Percentiles rank a stretch among this genome's conserved stretches.
These are phyloP conservation scores for Mortierella antarctica DNA, from an alignment of 192 early-diverging fungal genomes.

Conservation along the genomic window DNA sequence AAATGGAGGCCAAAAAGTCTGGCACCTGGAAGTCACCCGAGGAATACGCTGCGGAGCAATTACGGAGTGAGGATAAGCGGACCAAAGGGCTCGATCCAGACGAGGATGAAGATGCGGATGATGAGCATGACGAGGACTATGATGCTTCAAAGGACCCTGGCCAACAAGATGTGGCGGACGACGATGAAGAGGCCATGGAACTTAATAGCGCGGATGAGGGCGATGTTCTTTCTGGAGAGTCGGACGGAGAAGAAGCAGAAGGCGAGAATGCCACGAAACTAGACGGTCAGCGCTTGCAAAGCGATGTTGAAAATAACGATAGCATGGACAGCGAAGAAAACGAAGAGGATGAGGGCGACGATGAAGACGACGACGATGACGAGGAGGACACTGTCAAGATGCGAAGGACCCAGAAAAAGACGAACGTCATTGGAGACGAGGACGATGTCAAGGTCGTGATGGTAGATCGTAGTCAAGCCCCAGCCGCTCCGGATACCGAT, in stretches of 20 bases:
- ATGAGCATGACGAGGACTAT: conserved; percentile 6
- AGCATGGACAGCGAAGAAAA: background rate
- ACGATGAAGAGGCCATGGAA: conserved; percentile 4
- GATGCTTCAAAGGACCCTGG: background rate
- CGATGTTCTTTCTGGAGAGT: background rate
- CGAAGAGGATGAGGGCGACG: background rate
- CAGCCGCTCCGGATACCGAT: conserved; percentile 2
- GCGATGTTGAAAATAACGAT: background rate
- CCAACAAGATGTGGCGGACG: background rate
- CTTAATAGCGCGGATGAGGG: conserved; percentile 5
- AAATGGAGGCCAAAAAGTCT: conserved; percentile 25
- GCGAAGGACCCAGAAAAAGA: background rate
- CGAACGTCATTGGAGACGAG: conserved; percentile 14
- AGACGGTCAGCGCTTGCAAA: background rate
- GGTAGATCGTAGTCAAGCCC: conserved; percentile 18
- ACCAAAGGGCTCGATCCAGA: conserved; percentile 20
- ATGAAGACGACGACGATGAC: conserved; percentile 6
- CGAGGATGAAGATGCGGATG: conserved; percentile 13
- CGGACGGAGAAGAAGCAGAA: background rate
- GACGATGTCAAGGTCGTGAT: conserved; percentile 27
- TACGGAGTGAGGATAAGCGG: conserved; percentile 22
- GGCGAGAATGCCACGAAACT: background rate
- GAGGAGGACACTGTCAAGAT: conserved; percentile 5
- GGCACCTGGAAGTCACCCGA: conserved; percentile 33
- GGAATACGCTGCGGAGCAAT: conserved; percentile 29